Evolutionary conservation across 495 filamentous ascomycete genomes (phyloP), one percentile per base, ranked within the genome.

Genomic region (Massariosphaeria phaeospora): DNA sequence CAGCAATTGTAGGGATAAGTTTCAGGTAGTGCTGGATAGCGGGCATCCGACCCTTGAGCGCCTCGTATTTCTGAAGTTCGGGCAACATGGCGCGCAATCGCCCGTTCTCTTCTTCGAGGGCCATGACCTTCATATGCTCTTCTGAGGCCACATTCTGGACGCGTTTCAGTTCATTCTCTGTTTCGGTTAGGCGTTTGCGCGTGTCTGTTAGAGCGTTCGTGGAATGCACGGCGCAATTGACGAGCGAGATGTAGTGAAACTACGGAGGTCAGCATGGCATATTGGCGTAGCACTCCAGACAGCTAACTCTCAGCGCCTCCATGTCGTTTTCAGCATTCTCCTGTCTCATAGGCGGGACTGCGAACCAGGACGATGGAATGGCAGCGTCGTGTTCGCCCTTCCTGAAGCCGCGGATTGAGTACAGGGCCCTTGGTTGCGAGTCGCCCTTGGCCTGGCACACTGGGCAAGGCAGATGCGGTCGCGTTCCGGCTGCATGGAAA

Each of bases 181-280:
- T 26, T 26, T 48, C 15, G 8, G 9, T 42, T 9, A 59, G 21
- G 6, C 13, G 13, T 18, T 18, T 3, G 12, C 43, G 31, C 17
- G 18, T 23, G 10, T 44, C 1, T 20, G 39, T 13, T 25, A 43
- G 31, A 8, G 36, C 33, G 6, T 7, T 21, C n/a, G 41, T 26
- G 9, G 31, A 48, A 27, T 57, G 63, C 11, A 34, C 53, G 24
- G 48, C 65, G 41, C 52, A 72, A 25, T 52, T 60, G 12, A 68
- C 53, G 26, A 75, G 55, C 8, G 65, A 63, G 11, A 71, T 41
- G 34, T 73, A 75, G 58, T 75, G 73, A 55, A 74, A 74, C 73
- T 75, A 41, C 8, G 35, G 17, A 27, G 5, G 8, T 9, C 31
- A 57, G 26, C 7, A 35, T 27, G 38, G 29, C 1, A 11, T 42